A percentile compares a stretch with the other conserved stretches of the same genome.
phyloP scores from a whole-genome alignment of 1,284 basidiomycete species.

The Kwoniella shivajii region DNA sequence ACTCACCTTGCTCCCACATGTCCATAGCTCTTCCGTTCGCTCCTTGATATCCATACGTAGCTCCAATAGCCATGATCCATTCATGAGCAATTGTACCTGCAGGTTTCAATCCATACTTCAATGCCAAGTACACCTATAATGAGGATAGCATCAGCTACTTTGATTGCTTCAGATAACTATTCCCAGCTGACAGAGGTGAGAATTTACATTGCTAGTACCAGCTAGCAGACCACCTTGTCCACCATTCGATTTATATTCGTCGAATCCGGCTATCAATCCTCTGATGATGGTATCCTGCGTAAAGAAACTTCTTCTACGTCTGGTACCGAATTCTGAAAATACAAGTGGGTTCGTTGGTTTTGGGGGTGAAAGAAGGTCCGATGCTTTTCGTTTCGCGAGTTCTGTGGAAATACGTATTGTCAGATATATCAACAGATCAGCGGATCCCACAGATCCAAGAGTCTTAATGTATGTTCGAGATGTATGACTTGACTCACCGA shows the following conservation, averaged over 20 bases:
- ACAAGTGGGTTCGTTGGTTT: conserved; percentile 61
- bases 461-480: too few species aligned
- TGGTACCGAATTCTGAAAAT: conserved; percentile 92
- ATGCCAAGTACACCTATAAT: conserved; percentile 76
- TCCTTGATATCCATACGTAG: conserved; percentile 74
- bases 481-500: conserved; percentile 51
- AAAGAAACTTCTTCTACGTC: conserved; percentile 77
- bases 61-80: conserved; percentile 94
- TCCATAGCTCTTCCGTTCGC: conserved; percentile 74
- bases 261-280: conserved; percentile 66
- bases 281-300: conserved; percentile 78
- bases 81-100: conserved; percentile 91
- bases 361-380: conserved; percentile 61
- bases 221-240: conserved; percentile 61
- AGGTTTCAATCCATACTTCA: conserved; percentile 67
- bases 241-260: conserved; percentile 56
- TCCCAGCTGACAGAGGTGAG: not conserved
- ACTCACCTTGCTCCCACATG: conserved; percentile 71
- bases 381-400: conserved; percentile 71
- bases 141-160: not conserved
- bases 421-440: not conserved
- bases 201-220: conserved; percentile 85
- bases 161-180: not conserved
- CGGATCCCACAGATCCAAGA: not conserved
- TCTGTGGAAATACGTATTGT: conserved; percentile 47